Percentiles rank a stretch among this genome's conserved stretches.
phyloP scores from a whole-genome alignment of 2,329 filamentous ascomycete genomes.

The Orbilia ellipsospora region DNA sequence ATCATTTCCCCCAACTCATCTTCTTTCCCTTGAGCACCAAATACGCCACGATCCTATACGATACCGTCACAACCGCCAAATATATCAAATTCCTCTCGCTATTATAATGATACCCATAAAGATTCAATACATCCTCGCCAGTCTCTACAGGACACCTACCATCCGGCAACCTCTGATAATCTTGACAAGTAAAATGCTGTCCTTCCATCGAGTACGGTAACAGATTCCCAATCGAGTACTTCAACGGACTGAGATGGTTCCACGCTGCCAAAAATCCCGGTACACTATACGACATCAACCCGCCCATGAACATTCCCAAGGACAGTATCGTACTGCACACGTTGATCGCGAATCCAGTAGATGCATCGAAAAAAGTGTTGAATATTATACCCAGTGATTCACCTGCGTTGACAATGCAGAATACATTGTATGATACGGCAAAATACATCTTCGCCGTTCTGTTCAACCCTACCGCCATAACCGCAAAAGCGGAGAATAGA shows the following conservation, averaged over 20 bases:
- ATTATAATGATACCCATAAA: constrained; percentile 73
- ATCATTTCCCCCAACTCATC: constrained; percentile 65
- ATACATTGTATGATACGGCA: constrained; percentile 74
- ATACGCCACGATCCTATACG: constrained; percentile 75
- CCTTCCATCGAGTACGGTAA: constrained; percentile 73
- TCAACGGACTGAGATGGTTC: constrained; percentile 78
- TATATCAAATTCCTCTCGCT: constrained; percentile 72
- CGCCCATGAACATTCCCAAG: constrained; percentile 77
- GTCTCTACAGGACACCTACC: constrained; percentile 74
- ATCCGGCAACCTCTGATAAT: constrained; percentile 69
- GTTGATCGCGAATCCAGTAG: constrained; percentile 81
- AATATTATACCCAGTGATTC: constrained; percentile 83
- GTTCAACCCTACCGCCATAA: constrained; percentile 74
- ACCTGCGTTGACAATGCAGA: constrained; percentile 78
- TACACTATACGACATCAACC: constrained; percentile 77
- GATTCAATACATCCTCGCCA: constrained; percentile 73
- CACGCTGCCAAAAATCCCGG: constrained; percentile 73
- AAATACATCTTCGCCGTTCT: constrained; percentile 74
- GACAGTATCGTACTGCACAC: constrained; percentile 76
- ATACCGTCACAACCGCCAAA: constrained; percentile 72
- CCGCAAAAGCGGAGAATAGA: constrained; percentile 73
- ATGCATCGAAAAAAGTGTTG: constrained; percentile 75
- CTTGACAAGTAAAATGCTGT: constrained; percentile 73
- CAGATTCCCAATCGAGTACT: constrained; percentile 75
- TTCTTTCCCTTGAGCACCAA: constrained; percentile 68